Base-by-base conservation (phyloP, 495 filamentous ascomycete species). In the Symbiotaphrina buchneri region DNA sequence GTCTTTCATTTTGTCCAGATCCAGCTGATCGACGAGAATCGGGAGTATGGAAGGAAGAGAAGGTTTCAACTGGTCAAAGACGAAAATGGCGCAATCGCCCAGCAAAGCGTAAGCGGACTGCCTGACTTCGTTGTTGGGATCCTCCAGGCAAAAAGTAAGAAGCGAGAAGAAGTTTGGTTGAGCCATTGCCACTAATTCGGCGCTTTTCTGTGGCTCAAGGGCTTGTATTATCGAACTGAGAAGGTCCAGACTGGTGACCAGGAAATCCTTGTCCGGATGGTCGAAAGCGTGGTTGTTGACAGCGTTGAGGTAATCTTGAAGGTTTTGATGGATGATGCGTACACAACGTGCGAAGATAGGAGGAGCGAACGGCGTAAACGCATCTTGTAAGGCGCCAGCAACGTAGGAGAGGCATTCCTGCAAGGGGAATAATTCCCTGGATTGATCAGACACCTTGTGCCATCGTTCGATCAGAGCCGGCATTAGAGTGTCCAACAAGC, bases 31-130 rank as follows among this genome's bases (percentile, higher is more conserved):
- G 41, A 91, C 63, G n/a, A 94, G 56, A 6, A 79, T 63, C 2
- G 82, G 74, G 46, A 91, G 53, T 27, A 95, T 58, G 22, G 48
- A 60, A 2, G 71, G 63, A 18, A 95, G 53, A 44, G 67, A 78
- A 5, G 68, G 64, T 41, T 74, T 71, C 26, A 99, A 52, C 41
- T 87, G 79, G 2, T 68, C 62, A 52, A 85, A 94, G 32, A 93
- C 80, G 45, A 83, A 91, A 44, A 93, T 94, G 0, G 90, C 79
- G 47, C 87, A 93, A 51, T 99, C 87, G 21, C 87, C 87, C 25
- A 99, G 71, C 18, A 99, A 61, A 7, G 87, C 87, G 41, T 93
- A 99, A 2, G 83, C 80, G 16, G 90, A 95, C 48, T 99, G 87
- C 29, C 83, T 76, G 10, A 95, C 87, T 48, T 92, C 85, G 38